A percentile compares a stretch with the other conserved stretches of the same genome.
phyloP scores from a whole-genome alignment of 208 protist species.

The Leptomonas seymouri region DNA sequence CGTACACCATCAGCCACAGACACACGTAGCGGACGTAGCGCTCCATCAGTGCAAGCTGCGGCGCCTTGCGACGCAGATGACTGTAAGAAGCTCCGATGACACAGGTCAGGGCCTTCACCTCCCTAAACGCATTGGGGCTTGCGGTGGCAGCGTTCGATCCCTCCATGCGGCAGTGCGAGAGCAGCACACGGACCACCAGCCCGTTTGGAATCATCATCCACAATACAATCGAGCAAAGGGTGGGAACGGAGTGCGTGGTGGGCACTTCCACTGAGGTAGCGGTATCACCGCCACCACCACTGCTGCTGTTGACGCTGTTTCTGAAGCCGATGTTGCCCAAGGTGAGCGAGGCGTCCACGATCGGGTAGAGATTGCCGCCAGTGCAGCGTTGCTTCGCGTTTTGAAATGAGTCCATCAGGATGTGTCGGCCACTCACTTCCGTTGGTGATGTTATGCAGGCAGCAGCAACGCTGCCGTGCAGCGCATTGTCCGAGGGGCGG shows the following conservation, averaged over 20 bases:
- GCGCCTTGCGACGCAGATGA: constrained; percentile 10
- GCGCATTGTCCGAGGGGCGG: neutral
- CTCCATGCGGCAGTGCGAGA: neutral
- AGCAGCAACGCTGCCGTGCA: neutral
- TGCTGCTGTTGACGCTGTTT: neutral
- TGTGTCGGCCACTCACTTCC: neutral
- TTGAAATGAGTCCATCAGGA: too few relatives aligned
- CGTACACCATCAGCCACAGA: constrained; percentile 28
- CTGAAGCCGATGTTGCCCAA: neutral
- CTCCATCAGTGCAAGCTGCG: constrained; percentile 25
- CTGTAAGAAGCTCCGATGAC: constrained; percentile 2
- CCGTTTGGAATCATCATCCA: constrained; percentile 40
- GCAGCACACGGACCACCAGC: constrained; percentile 14
- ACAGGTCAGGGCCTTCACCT: neutral
- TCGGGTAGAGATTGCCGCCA: too few relatives aligned
- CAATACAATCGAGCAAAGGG: constrained; percentile 24
- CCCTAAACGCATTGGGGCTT: neutral
- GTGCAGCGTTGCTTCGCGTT: too few relatives aligned
- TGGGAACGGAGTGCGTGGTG: constrained; percentile 21
- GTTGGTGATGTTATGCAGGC: neutral
- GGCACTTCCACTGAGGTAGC: neutral
- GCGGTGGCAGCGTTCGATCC: neutral
- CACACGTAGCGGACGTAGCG: constrained; percentile 19
- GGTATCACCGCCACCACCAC: neutral
- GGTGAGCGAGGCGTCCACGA: too few relatives aligned